Evolutionary conservation across 768 basidiomycete genomes (phyloP).

Genomic region (Podaxis sp.): DNA sequence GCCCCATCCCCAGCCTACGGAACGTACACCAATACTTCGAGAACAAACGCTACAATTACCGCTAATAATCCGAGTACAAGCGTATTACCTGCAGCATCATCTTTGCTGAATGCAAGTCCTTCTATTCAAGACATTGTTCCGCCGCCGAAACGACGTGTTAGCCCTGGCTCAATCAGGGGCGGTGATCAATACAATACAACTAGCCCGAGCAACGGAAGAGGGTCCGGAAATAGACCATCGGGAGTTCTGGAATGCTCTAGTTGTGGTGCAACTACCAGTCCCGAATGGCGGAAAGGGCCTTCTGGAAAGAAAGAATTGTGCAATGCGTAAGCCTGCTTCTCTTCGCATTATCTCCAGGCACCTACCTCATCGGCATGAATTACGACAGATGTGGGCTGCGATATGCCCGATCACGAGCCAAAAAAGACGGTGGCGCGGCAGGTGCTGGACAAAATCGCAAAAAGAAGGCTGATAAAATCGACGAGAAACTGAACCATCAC

Average conservation of each 20-base stretch:
- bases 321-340: conserved; percentile 69
- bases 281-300: conserved; percentile 91
- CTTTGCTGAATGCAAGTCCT: background rate
- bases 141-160: conserved; percentile 52
- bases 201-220: conserved; percentile 42
- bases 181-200: conserved; percentile 31
- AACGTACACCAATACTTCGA: conserved; percentile 22
- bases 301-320: conserved; percentile 89
- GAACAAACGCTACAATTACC: conserved; percentile 19
- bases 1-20: conserved; percentile 27
- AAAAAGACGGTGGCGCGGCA: conserved; percentile 69
- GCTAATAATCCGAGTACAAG: conserved; percentile 28
- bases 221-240: conserved; percentile 51
- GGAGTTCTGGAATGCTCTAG: conserved; percentile 73
- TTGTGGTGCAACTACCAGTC: conserved; percentile 78
- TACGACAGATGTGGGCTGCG: conserved; percentile 70
- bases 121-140: conserved; percentile 42
- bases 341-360: conserved; percentile 5
- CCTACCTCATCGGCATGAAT: conserved; percentile 4
- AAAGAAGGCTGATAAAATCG: conserved; percentile 40
- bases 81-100: conserved; percentile 21
- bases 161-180: conserved; percentile 45
- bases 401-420: conserved; percentile 83
- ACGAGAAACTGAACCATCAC: background rate
- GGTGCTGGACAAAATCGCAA: conserved; percentile 56